These are phyloP conservation scores for Blastobotrys malaysiensis DNA, from an alignment of 1,139 yeast species.

Conservation along the genomic window DNA sequence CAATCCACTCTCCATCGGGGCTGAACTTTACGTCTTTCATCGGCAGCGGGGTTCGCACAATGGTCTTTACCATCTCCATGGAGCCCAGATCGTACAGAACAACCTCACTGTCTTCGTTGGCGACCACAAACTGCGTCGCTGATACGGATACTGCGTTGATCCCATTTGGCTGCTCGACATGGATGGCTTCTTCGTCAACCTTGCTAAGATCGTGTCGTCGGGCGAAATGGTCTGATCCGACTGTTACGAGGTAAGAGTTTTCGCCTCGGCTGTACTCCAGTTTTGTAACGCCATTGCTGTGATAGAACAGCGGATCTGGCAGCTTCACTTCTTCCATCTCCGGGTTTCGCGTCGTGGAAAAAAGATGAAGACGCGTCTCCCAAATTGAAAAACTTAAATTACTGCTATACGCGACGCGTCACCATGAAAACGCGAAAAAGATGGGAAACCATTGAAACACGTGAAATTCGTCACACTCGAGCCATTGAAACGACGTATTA, in stretches of 20 bases:
- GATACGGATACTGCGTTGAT: conserved; percentile 21
- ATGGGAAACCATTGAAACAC: neutral
- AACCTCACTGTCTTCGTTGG: conserved; percentile 36
- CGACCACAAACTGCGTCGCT: conserved; percentile 31
- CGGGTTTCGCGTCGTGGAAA: neutral
- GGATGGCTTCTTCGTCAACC: conserved; percentile 28
- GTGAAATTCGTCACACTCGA: no score
- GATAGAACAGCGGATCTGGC: conserved; percentile 30
- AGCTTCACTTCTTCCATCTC: conserved; percentile 1
- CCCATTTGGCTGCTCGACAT: conserved; percentile 29
- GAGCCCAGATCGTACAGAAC: conserved; percentile 28
- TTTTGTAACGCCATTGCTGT: conserved; percentile 23
- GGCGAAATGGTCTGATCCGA: conserved; percentile 34
- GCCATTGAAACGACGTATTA: no score
- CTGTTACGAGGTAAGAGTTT: conserved; percentile 32
- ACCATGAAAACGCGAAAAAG: neutral
- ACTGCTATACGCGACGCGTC: neutral
- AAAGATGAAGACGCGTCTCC: conserved; percentile 1
- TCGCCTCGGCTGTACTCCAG: neutral
- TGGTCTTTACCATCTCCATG: conserved; percentile 21
- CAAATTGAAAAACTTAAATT: neutral
- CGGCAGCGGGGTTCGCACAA: conserved; percentile 48
- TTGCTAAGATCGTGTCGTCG: conserved; percentile 32
- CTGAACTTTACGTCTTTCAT: conserved; percentile 61
- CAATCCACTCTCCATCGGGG: conserved; percentile 62